phyloP scores from a whole-genome alignment of 768 basidiomycete genomes.

The Megacollybia marginata region DNA sequence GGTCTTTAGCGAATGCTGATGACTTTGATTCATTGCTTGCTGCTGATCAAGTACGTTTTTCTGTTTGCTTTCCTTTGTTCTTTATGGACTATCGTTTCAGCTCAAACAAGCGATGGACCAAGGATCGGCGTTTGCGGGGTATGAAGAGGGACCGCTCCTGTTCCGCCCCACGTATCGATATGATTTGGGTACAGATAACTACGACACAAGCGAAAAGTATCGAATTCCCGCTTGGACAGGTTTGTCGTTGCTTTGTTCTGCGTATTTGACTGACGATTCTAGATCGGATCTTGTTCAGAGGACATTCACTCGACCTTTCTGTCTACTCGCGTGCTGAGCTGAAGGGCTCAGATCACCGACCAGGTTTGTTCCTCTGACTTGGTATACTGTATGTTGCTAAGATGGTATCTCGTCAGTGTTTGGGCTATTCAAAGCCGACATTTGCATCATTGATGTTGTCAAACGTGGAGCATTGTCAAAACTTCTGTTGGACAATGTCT shows the following conservation, averaged over 20 bases:
- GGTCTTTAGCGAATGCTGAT: slow-evolving; percentile 53
- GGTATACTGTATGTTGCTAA: not conserved
- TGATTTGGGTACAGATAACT: slow-evolving; percentile 71
- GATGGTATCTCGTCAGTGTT: slow-evolving; percentile 48
- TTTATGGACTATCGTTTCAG: slow-evolving; percentile 28
- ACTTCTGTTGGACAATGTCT: slow-evolving; percentile 57
- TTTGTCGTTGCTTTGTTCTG: slow-evolving; percentile 23
- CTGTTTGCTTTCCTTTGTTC: not conserved
- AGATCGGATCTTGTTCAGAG: slow-evolving; percentile 93
- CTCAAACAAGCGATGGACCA: slow-evolving; percentile 65
- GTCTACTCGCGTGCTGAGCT: slow-evolving; percentile 84
- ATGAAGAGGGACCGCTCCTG: slow-evolving; percentile 82
- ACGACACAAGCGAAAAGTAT: slow-evolving; percentile 95
- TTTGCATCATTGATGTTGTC: slow-evolving; percentile 70
- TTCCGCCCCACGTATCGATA: slow-evolving; percentile 97
- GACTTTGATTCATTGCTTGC: slow-evolving; percentile 69
- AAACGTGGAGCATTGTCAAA: slow-evolving; percentile 69
- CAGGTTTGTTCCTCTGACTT: slow-evolving; percentile 42
- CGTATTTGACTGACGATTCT: slow-evolving; percentile 3
- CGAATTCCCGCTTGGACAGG: slow-evolving; percentile 98
- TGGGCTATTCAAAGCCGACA: slow-evolving; percentile 69
- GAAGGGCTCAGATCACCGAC: slow-evolving; percentile 90
- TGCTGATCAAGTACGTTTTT: slow-evolving; percentile 74
- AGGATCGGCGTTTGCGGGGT: slow-evolving; percentile 72
- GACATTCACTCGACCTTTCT: slow-evolving; percentile 59